A percentile compares a stretch with the other conserved stretches of the same genome.
phyloP scores from a whole-genome alignment of 2,329 filamentous ascomycete genomes.

The Mollisia scopiformis region DNA sequence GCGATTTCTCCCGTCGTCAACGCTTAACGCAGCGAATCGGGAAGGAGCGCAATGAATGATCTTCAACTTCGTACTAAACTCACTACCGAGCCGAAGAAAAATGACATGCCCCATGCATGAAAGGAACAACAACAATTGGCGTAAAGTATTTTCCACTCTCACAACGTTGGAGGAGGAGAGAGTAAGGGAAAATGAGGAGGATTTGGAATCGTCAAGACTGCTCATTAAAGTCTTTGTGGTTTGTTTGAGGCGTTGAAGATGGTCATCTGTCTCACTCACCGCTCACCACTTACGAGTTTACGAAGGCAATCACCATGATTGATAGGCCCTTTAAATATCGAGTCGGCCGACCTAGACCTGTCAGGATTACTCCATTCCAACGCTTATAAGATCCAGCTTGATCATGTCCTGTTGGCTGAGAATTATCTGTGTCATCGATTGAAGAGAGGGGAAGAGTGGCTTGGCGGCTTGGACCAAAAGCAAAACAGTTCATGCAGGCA shows the following conservation, averaged over 20 bases:
- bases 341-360: not conserved
- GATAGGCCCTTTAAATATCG: no score
- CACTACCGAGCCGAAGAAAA: not conserved
- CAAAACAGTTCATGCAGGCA: not conserved
- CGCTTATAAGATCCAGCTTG: not conserved
- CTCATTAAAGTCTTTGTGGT: not conserved
- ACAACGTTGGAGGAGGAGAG: not conserved
- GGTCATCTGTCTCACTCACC: not conserved
- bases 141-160: not conserved
- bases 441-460: not conserved
- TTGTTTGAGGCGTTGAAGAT: not conserved
- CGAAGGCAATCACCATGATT: not conserved
- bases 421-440: not conserved
- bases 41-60: not conserved
- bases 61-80: not conserved
- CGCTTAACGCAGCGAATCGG: not conserved
- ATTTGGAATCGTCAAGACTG: not conserved
- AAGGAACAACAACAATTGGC: not conserved
- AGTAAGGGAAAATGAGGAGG: not conserved
- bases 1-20: not conserved
- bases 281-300: not conserved
- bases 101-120: not conserved
- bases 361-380: not conserved
- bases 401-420: not conserved
- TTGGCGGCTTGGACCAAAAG: not conserved